Percentiles rank a stretch among this genome's conserved stretches.
These are phyloP conservation scores for Rhodotorula diobovata DNA, from an alignment of 768 basidiomycete genomes.

Conservation along the genomic window DNA sequence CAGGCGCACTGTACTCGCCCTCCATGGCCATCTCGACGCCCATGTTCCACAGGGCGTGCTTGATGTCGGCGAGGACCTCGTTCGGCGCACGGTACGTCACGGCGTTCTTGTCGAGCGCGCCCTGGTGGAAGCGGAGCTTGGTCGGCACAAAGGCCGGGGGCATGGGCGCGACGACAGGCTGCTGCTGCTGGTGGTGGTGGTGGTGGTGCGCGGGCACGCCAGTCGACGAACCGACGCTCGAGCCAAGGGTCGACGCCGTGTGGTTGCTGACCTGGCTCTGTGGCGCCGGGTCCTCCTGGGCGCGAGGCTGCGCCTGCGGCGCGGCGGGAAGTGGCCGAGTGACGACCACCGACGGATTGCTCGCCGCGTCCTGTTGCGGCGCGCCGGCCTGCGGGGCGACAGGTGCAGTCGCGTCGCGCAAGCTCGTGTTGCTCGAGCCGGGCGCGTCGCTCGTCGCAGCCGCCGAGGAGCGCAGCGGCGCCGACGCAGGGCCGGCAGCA, in stretches of 20 bases:
- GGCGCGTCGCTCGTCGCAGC: neutral
- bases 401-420: neutral
- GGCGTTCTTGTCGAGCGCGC: conserved; percentile 83
- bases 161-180: conserved; percentile 1
- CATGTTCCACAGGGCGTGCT: conserved; percentile 74
- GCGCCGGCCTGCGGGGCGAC: neutral
- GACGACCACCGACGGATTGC: conserved; percentile 21
- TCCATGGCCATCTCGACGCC: conserved; percentile 84
- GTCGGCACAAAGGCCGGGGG: conserved; percentile 50
- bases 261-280: conserved; percentile 24
- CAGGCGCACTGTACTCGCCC: conserved; percentile 67
- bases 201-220: neutral
- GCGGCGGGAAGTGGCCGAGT: neutral
- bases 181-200: conserved; percentile 1
- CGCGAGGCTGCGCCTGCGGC: neutral
- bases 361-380: conserved; percentile 32
- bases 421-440: neutral
- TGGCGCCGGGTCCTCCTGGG: conserved; percentile 16
- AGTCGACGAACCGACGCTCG: neutral
- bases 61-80: conserved; percentile 81
- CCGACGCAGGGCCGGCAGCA: neutral
- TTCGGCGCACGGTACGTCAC: conserved; percentile 78
- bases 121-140: conserved; percentile 73
- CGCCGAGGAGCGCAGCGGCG: no score
- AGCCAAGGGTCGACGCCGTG: conserved; percentile 1